Evolutionary conservation across 2,329 filamentous ascomycete species (phyloP).

Genomic region (Pyricularia sp.): DNA sequence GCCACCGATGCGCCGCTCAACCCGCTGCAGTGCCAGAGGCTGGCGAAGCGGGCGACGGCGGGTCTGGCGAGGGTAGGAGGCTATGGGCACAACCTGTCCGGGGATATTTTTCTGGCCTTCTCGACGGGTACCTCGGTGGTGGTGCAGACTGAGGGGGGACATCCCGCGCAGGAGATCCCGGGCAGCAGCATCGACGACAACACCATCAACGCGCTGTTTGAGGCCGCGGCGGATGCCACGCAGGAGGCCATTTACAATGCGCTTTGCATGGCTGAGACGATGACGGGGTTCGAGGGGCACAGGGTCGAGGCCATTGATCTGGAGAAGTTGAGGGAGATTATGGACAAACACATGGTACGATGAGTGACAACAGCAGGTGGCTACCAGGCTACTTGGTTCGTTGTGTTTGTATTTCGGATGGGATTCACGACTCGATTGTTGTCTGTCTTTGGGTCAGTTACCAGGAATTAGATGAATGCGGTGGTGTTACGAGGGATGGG

Average conservation of each 20-base stretch:
- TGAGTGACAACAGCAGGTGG: neutral
- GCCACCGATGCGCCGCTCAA: slow-evolving; percentile 30
- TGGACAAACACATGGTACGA: slow-evolving; percentile 9
- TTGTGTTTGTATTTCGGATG: neutral
- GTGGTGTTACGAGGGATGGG: neutral
- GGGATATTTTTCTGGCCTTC: slow-evolving; percentile 55
- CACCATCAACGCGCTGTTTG: slow-evolving; percentile 47
- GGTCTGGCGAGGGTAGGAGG: slow-evolving; percentile 48
- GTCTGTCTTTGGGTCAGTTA: neutral
- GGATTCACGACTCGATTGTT: neutral
- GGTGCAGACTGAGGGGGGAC: slow-evolving; percentile 18
- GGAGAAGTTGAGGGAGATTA: slow-evolving; percentile 11
- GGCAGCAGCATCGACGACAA: slow-evolving; percentile 32
- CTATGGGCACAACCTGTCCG: slow-evolving; percentile 47
- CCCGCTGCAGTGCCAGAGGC: slow-evolving; percentile 21
- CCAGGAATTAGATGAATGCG: neutral
- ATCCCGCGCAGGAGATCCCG: neutral
- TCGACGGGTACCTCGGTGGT: slow-evolving; percentile 43
- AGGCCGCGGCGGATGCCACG: slow-evolving; percentile 47
- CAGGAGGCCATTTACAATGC: slow-evolving; percentile 56
- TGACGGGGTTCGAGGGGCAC: slow-evolving; percentile 37
- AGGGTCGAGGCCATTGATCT: slow-evolving; percentile 1
- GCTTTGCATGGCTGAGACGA: slow-evolving; percentile 46
- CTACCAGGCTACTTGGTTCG: no score
- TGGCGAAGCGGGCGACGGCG: slow-evolving; percentile 32